Evolutionary conservation across 1,284 basidiomycete genomes (phyloP), one percentile per base, ranked within the genome.

Genomic region (Rhodotorula glutinis): DNA sequence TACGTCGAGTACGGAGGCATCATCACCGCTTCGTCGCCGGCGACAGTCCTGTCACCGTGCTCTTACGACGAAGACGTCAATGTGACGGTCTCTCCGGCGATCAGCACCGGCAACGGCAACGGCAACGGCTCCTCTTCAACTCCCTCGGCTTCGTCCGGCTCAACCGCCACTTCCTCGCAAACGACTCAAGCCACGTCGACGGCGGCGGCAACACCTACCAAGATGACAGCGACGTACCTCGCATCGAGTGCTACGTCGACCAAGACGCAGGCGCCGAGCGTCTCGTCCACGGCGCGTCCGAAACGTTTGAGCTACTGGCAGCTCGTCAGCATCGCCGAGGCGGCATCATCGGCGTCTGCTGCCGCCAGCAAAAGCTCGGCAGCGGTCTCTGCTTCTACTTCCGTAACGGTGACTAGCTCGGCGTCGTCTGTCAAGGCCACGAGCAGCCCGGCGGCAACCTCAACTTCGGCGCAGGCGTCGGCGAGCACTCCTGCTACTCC

Each of bases 1-100:
- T 74, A 73, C 16, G 73, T 79, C 38, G 47, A 59, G 16, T 79
- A 75, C 65, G 78, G 76, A 2, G 60, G 43, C 4, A 75, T 52
- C 8, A 53, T 53, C 16, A 57, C 65, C 17, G n/a, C 30, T 2
- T 57, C 47, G 21, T 56, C 57, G 13, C 23, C 60, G 0, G 41
- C 63, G n/a, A 71, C 69, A 8, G 14, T 8, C 13, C 55, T 73
- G 38, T 30, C 21, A 25, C 53, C 53, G 3, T 73, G 72, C 67
- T 8, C 33, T 3, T 60, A 51, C 43, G 41, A 71, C 38, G 25
- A 73, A 38, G 43, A 62, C 30, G 19, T 25, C n/a, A 43, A 55
- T 30, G 69, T 72, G 25, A 70, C 70, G 38, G 41, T 71, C 52
- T 49, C 60, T 4, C 58, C 69, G n/a, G 47, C 43, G 14, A n/a